phyloP scores from a whole-genome alignment of 1,284 basidiomycete genomes.

The Lentinula novae-zelandiae region DNA sequence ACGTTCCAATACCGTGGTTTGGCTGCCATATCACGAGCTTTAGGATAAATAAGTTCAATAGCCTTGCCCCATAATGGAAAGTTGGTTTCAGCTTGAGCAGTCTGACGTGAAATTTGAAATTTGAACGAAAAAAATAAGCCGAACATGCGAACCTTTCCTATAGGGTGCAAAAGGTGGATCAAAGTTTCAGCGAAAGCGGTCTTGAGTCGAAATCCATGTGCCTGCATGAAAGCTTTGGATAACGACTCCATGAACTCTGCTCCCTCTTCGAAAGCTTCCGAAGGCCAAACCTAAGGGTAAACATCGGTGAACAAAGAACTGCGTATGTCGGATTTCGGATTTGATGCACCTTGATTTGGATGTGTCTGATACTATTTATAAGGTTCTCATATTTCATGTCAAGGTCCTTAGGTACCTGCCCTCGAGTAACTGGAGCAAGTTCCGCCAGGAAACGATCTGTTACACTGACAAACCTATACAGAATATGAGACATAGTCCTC shows the following conservation, averaged over 20 bases:
- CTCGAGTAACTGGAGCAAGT: conserved; percentile 67
- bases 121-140: background rate
- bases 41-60: conserved; percentile 81
- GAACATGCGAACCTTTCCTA: conserved; percentile 66
- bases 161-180: conserved; percentile 79
- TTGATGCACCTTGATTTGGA: conserved; percentile 70
- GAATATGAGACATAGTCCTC: conserved; percentile 6
- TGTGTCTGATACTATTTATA: conserved; percentile 73
- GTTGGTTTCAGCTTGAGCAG: conserved; percentile 94
- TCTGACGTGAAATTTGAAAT: conserved; percentile 38
- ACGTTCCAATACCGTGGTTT: conserved; percentile 92
- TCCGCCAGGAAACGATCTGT: conserved; percentile 84
- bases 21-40: conserved; percentile 81
- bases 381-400: conserved; percentile 82
- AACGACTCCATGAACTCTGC: conserved; percentile 88
- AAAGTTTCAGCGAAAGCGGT: conserved; percentile 85
- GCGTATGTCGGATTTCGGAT: background rate
- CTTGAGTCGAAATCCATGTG: conserved; percentile 85
- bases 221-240: conserved; percentile 79
- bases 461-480: conserved; percentile 74
- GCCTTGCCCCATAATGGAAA: conserved; percentile 94
- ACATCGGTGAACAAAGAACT: conserved; percentile 3
- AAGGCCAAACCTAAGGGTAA: conserved; percentile 77
- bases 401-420: conserved; percentile 73
- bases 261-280: conserved; percentile 90